Evolutionary conservation across 1,284 basidiomycete species (phyloP), one percentile per base, ranked within the genome.

Genomic region (Sanguinoderma infundibulare): DNA sequence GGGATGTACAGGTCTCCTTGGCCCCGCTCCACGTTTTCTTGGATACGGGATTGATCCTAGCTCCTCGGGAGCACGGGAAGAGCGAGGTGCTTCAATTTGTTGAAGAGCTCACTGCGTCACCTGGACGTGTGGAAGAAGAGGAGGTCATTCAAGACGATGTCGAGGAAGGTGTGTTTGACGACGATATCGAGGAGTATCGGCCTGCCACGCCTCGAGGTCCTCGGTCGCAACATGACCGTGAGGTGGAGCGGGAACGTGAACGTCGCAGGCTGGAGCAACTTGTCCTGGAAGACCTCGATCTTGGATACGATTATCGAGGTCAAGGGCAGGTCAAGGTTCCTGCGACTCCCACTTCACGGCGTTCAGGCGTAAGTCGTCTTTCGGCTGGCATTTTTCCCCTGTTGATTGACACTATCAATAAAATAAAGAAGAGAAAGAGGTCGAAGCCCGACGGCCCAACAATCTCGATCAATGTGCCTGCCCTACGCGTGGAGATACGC

Each of bases 11-110:
- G 32, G 65, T 85, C 44, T 70, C 77, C 20, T 59, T 90, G 5
- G 77, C 79, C 1, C 87, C 92, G 1, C 68, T 94, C 6, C 93
- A 94, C 69, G 47, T 91, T 14, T 93, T 94, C 70, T 59, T 92
- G 34, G 93, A 96, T 71, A 76, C 93, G n/a, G 83, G 79, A 36
- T 72, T 71, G 67, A 77, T 74, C 51, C 76, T 78, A 67, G 79
- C 73, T 56, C 78, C 67, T 56, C 81, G 68, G 57, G 72, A 50
- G 68, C 75, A 62, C 2, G 75, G 67, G 28, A 59, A 67, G 66
- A 79, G 61, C 44, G 74, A 76, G 36, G 66, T 78, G 1, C 56
- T 81, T 35, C 65, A 70, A 2, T 85, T 83, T 63, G 44, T 83
- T 38, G 76, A 81, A 12, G 79, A 80, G 26, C 30, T 74, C 17